Evolutionary conservation across 768 basidiomycete genomes (phyloP), one percentile per base, ranked within the genome.

Genomic region (Mycena leptocephala): DNA sequence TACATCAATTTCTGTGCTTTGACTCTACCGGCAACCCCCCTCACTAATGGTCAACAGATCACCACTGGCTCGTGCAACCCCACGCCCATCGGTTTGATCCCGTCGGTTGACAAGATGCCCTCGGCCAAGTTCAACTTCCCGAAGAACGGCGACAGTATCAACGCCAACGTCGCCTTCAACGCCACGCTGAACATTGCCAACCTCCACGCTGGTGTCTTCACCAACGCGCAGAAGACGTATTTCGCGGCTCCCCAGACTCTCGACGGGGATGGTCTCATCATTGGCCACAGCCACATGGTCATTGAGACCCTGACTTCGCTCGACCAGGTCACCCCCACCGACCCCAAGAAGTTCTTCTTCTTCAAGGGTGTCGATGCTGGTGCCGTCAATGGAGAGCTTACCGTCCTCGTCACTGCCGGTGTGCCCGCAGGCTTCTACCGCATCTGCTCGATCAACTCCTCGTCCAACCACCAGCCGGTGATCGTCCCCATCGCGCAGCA

Each of bases 361-460:
- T 94, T 94, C 91, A 91, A 92, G 89, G 93, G 86, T 78, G 84
- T 87, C 74, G 82, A 84, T 26, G 86, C n/a, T n/a, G 26, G 8
- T 32, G 71, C 56, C 22, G 71, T 8, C 18, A 13, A 72, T 10
- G 71, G 66, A 48, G 32, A 51, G 18, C 70, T 66, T n/a, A 1
- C 4, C 0, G 88, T 85, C 85, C 71, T 84, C 82, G 83, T 90
- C 80, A 72, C 87, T 13, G 82, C 83, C 33, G 93, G 92, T 79
- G 85, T 93, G 53, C 88, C 91, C n/a, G 89, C 83, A 24, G 92
- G 92, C 67, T 78, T 84, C 59, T 94, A 95, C 87, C 86, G 86
- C 75, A 80, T 93, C 32, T 85, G 89, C 39, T 89, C 90, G 22
- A 93, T 93, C 84, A 90, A 87, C 82, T 74, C 87, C 28, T 85